Conservation (phyloP, 306 rosid species). For the Luffa aegyptiaca region DNA sequence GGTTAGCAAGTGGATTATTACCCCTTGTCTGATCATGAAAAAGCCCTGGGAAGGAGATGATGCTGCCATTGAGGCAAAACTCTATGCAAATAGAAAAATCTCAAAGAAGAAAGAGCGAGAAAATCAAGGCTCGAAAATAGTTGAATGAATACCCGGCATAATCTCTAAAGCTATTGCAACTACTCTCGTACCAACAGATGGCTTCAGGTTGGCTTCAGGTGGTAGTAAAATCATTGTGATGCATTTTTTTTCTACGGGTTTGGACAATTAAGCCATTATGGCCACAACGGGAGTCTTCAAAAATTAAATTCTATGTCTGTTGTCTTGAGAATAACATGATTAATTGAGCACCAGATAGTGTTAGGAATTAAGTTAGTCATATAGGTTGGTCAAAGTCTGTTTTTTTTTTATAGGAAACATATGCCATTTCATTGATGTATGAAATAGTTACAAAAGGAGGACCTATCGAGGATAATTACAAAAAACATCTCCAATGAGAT, state of each 20-base stretch:
- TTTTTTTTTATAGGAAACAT: too few species aligned
- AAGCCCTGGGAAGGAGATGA: too few species aligned
- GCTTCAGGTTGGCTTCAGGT: neutral
- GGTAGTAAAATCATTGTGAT: neutral
- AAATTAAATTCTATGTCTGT: neutral
- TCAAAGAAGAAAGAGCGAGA: neutral
- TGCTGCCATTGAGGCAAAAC: too few species aligned
- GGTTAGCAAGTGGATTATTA: too few species aligned
- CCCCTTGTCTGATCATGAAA: too few species aligned
- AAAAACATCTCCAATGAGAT: too few species aligned
- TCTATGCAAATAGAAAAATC: too few species aligned
- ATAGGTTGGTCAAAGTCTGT: neutral
- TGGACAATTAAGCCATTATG: neutral
- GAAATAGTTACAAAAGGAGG: too few species aligned
- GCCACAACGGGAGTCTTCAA: neutral
- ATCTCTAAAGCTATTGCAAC: neutral
- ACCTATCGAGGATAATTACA: too few species aligned
- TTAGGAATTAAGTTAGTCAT: neutral
- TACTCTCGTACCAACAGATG: neutral
- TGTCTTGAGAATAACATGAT: neutral
- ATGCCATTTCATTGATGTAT: too few species aligned
- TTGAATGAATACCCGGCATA: neutral
- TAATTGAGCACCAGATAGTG: neutral
- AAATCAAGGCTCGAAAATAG: neutral
- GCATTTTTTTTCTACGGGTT: neutral